Conservation (phyloP, 768 basidiomycete species). For the Leccinum variicolor region DNA sequence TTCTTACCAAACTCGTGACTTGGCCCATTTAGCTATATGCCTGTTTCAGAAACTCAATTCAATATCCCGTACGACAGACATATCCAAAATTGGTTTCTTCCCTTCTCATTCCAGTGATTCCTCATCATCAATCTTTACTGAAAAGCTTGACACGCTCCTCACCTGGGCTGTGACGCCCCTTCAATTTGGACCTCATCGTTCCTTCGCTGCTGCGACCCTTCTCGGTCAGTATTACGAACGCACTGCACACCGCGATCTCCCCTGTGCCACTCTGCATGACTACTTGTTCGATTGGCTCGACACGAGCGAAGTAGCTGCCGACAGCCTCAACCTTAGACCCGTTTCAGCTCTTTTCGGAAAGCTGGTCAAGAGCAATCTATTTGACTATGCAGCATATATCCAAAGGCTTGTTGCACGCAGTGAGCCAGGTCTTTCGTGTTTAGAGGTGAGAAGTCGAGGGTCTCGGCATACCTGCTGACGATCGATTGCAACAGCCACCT, state of each 20-base stretch:
- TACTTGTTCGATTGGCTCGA: conserved; percentile 82
- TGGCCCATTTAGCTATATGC: neutral
- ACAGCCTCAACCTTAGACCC: conserved; percentile 51
- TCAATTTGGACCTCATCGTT: conserved; percentile 80
- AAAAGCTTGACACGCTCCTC: conserved; percentile 70
- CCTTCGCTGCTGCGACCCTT: conserved; percentile 70
- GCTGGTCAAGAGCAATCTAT: conserved; percentile 64
- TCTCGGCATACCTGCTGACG: neutral
- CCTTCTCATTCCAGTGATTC: conserved; percentile 35
- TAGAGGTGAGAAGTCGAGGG: conserved; percentile 40
- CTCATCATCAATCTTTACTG: conserved; percentile 47
- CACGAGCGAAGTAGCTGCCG: conserved; percentile 55
- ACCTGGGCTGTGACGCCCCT: conserved; percentile 80
- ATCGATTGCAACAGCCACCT: conserved; percentile 3
- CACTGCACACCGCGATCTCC: conserved; percentile 60
- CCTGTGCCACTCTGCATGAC: conserved; percentile 65
- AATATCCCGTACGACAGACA: conserved; percentile 61
- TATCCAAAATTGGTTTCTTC: conserved; percentile 59
- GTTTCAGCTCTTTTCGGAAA: conserved; percentile 70
- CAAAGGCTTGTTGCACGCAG: conserved; percentile 80
- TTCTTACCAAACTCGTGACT: neutral
- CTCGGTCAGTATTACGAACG: conserved; percentile 61
- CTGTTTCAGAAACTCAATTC: conserved; percentile 67
- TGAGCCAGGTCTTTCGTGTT: conserved; percentile 55
- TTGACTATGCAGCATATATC: conserved; percentile 72